A percentile compares a stretch with the other conserved stretches of the same genome.
Evolutionary conservation across 345 rosid genomes (phyloP).

Genomic region (Punica granatum): DNA sequence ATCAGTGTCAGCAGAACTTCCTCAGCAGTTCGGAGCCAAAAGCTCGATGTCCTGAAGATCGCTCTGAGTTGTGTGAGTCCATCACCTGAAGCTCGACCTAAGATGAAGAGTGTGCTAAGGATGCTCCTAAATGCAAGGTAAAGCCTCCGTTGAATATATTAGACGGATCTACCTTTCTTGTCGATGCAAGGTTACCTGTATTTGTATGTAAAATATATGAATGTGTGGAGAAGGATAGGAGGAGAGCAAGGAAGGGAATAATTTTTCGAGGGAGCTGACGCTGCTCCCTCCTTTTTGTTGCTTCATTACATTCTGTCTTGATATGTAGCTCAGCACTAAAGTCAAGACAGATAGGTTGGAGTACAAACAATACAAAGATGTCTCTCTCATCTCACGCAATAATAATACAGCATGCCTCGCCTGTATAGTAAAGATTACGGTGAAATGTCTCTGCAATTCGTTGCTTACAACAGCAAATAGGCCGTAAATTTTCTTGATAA

Average conservation of each 20-base stretch:
- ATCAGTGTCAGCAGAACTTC: constrained; percentile 55
- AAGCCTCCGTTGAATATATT: background rate
- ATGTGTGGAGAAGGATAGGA: background rate
- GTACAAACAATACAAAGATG: no score
- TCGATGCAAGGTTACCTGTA: background rate
- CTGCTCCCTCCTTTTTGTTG: background rate
- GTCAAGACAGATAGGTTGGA: no score
- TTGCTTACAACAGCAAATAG: no score
- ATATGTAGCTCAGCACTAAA: no score
- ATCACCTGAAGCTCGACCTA: constrained; percentile 67
- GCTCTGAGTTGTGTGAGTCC: constrained; percentile 65
- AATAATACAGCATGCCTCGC: no score
- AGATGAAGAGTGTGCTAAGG: constrained; percentile 66
- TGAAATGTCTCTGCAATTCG: no score
- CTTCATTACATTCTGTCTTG: no score
- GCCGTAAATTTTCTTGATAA: no score
- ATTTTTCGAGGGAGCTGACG: background rate
- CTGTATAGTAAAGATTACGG: no score
- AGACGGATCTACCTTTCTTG: background rate
- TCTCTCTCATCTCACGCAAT: no score
- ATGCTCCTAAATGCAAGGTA: constrained; percentile 62
- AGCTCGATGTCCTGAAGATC: constrained; percentile 62
- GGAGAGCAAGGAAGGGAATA: background rate
- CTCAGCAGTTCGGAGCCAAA: constrained; percentile 44
- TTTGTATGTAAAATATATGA: background rate